Base-by-base conservation (phyloP, 495 filamentous ascomycete genomes). In the Coniosporium apollinis region DNA sequence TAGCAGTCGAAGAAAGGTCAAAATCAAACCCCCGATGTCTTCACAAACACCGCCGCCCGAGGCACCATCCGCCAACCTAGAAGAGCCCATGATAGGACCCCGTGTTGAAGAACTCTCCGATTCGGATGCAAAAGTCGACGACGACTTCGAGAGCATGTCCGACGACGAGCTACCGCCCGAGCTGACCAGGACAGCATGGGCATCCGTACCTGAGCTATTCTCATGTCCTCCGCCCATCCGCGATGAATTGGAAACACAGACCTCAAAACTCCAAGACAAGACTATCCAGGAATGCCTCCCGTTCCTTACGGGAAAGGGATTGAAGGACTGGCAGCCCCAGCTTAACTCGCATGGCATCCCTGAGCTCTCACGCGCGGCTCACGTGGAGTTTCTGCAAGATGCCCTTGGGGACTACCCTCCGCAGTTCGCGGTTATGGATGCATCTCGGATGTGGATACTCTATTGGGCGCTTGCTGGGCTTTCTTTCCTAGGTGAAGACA, bases 401-500 rank as follows among this genome's bases (percentile, higher is more conserved):
- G 61, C 65, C 18, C 59, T 97, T 13, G 65, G 64, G 25, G 54
- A 60, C 13, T 72, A 89, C 37, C 81, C 84, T 0, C 51, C 63
- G 2, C 54, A 57, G 8, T 89, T 76, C 45, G 70, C 76, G 15
- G 58, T 58, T 1, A 65, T 79, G 33, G 89, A 97, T 60, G 76
- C 89, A 11, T 79, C 74, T 46, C 64, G 89, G 30, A 83, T 89
- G 1, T 97, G 89, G 89, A 67, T 93, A 46, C 58, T 89, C 42
- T 96, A 96, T 57, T 97, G 89, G 89, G 75, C 69, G 28, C 57
- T 96, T 20, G 68, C 70, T 7, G 82, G 69, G 0, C 62, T 96
- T 17, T 58, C 64, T 24, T 55, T 82, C 15, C 62, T 96, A 24
- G 83, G 82, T 15, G 70, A 79, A 44, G 82, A 93, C 50, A 61